A percentile compares a stretch with the other conserved stretches of the same genome.
These are phyloP conservation scores for Myxozyma kluyveri DNA, from an alignment of 805 yeast genomes.

Conservation along the genomic window DNA sequence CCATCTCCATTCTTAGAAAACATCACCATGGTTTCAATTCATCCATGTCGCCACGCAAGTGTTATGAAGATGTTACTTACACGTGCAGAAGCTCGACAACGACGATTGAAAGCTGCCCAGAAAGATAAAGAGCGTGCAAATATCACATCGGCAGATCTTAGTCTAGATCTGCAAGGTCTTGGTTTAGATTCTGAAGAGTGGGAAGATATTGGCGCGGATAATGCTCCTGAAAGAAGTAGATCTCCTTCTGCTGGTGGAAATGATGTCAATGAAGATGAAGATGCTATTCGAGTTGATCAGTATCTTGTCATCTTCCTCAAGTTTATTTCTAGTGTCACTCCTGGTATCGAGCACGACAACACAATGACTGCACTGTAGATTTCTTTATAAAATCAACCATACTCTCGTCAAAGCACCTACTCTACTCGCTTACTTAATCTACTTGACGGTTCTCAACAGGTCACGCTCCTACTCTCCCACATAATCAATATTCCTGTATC, in stretches of 20 bases:
- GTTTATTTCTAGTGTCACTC: slow-evolving; percentile 94
- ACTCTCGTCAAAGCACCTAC: too few relatives aligned
- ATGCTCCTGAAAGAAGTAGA: slow-evolving; percentile 18
- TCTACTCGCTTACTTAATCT: slow-evolving; percentile 1
- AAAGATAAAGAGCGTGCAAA: slow-evolving; percentile 5
- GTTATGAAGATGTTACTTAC: slow-evolving; percentile 89
- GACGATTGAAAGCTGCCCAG: slow-evolving; percentile 14
- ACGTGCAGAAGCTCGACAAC: slow-evolving; percentile 50
- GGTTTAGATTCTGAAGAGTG: slow-evolving; percentile 35
- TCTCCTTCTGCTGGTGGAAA: slow-evolving; percentile 28
- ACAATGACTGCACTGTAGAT: slow-evolving; percentile 83
- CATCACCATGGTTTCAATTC: slow-evolving; percentile 79
- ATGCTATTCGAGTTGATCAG: slow-evolving; percentile 80
- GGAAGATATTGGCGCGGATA: slow-evolving; percentile 30
- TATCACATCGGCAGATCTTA: slow-evolving; percentile 16
- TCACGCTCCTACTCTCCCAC: too few relatives aligned
- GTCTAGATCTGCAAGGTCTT: slow-evolving; percentile 37
- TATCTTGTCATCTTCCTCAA: slow-evolving; percentile 85
- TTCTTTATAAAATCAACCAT: too few relatives aligned
- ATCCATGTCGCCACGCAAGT: slow-evolving; percentile 92
- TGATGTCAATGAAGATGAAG: slow-evolving; percentile 45
- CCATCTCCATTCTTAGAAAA: slow-evolving; percentile 73
- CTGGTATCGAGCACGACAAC: slow-evolving; percentile 95
- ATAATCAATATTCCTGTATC: too few relatives aligned
- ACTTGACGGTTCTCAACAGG: background rate